Conservation (phyloP, 176 grass and related monocot genomes). For the Rhynchospora breviuscula region DNA sequence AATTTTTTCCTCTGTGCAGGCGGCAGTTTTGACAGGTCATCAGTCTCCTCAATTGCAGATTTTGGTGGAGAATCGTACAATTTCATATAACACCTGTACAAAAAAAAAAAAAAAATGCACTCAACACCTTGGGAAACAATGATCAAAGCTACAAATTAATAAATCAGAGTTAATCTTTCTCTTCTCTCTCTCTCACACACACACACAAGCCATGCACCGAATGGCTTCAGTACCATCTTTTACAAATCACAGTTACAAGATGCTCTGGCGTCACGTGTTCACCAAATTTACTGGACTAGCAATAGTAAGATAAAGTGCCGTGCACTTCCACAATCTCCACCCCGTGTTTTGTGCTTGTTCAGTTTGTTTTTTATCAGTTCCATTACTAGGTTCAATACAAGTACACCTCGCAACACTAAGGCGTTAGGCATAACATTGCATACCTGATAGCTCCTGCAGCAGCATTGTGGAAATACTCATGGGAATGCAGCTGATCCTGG, state of each 20-base stretch:
- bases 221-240: background rate
- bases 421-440: background rate
- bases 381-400: background rate
- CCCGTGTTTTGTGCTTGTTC: background rate
- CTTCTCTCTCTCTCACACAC: background rate
- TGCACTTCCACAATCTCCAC: background rate
- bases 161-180: background rate
- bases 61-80: constrained; percentile 88
- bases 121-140: constrained; percentile 24
- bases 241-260: background rate
- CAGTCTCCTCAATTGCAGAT: constrained; percentile 59
- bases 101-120: constrained; percentile 2
- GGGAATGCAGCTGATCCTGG: constrained; percentile 91
- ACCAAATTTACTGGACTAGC: background rate
- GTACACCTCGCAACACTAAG: background rate
- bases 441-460: constrained; percentile 92
- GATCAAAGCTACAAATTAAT: constrained; percentile 11
- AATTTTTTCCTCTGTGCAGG: constrained; percentile 96
- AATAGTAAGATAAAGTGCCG: background rate
- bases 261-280: background rate
- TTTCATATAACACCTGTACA: constrained; percentile 90
- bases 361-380: background rate
- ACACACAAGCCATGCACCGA: background rate
- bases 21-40: constrained; percentile 84
- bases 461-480: constrained; percentile 98